Percentiles rank a stretch among this genome's conserved stretches.
These are phyloP conservation scores for Calocybe gambosa DNA, from an alignment of 1,284 basidiomycete genomes.

Conservation along the genomic window DNA sequence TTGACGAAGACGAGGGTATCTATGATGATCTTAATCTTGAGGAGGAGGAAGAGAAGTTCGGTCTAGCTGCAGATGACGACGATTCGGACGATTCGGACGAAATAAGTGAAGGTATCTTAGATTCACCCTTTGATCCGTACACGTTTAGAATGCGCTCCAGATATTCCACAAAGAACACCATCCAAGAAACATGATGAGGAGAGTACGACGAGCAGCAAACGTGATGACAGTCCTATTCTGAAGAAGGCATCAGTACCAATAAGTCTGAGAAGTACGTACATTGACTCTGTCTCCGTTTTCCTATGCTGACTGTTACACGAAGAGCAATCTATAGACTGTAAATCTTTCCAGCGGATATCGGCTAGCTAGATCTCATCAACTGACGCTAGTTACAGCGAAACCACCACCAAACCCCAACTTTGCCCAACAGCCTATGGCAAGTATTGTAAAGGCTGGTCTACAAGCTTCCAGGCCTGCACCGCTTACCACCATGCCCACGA, in stretches of 20 bases:
- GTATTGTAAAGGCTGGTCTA: constrained; percentile 67
- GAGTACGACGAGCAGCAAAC: constrained; percentile 61
- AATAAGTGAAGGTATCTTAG: constrained; percentile 59
- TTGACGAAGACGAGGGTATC: constrained; percentile 96
- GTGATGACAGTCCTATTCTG: constrained; percentile 69
- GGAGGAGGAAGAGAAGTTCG: constrained; percentile 93
- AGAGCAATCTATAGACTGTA: constrained; percentile 46
- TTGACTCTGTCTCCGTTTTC: constrained; percentile 6
- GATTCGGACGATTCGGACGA: constrained; percentile 66
- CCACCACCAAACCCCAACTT: constrained; percentile 80
- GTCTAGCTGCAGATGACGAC: constrained; percentile 71
- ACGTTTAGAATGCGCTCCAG: constrained; percentile 25
- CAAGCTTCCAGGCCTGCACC: constrained; percentile 40
- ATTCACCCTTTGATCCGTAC: neutral
- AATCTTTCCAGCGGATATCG: constrained; percentile 9
- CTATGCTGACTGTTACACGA: constrained; percentile 6
- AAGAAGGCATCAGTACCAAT: constrained; percentile 64
- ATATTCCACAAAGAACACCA: constrained; percentile 57
- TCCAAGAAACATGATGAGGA: constrained; percentile 76
- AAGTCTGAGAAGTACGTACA: constrained; percentile 58
- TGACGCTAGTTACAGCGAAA: constrained; percentile 39
- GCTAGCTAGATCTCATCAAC: neutral
- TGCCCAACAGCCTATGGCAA: constrained; percentile 74
- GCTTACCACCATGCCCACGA: constrained; percentile 66
- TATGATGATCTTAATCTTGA: constrained; percentile 98